A percentile compares a stretch with the other conserved stretches of the same genome.
phyloP scores from a whole-genome alignment of 306 rosid genomes.

The Calophaca sinica region DNA sequence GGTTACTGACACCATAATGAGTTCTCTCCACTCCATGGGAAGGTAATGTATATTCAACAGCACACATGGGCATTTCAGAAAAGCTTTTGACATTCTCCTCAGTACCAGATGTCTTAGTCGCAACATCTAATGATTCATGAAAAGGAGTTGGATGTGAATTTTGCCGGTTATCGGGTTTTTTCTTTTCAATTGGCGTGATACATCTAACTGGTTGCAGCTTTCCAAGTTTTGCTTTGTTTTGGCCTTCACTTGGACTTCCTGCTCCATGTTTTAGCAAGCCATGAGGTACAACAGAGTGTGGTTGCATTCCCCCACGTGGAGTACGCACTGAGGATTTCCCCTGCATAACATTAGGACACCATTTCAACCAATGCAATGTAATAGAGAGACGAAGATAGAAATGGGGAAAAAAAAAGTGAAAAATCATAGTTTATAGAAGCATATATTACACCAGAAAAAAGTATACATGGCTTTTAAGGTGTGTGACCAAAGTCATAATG shows the following conservation, averaged over 20 bases:
- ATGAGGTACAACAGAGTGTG: slow-evolving; percentile 56
- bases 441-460: slow-evolving; percentile 29
- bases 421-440: slow-evolving; percentile 8
- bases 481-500: slow-evolving; percentile 25
- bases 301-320: slow-evolving; percentile 62
- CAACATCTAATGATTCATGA: slow-evolving; percentile 54
- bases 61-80: slow-evolving; percentile 40
- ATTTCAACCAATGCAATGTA: slow-evolving; percentile 36
- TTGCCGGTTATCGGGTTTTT: slow-evolving; percentile 48
- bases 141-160: slow-evolving; percentile 44
- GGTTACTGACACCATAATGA: slow-evolving; percentile 39
- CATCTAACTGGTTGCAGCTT: slow-evolving; percentile 63
- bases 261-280: slow-evolving; percentile 64
- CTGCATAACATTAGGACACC: slow-evolving; percentile 52
- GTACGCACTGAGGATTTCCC: slow-evolving; percentile 65
- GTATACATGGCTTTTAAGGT: slow-evolving; percentile 30
- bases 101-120: slow-evolving; percentile 39
- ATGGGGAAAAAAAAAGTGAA: slow-evolving; percentile 21
- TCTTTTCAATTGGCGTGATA: slow-evolving; percentile 38
- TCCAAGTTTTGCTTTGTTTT: slow-evolving; percentile 59
- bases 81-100: slow-evolving; percentile 48
- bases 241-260: slow-evolving; percentile 55
- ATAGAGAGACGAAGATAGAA: neutral
- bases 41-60: slow-evolving; percentile 31
- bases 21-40: slow-evolving; percentile 14